Conservation (phyloP, 2,329 filamentous ascomycete genomes). For the Aureobasidium sp. region DNA sequence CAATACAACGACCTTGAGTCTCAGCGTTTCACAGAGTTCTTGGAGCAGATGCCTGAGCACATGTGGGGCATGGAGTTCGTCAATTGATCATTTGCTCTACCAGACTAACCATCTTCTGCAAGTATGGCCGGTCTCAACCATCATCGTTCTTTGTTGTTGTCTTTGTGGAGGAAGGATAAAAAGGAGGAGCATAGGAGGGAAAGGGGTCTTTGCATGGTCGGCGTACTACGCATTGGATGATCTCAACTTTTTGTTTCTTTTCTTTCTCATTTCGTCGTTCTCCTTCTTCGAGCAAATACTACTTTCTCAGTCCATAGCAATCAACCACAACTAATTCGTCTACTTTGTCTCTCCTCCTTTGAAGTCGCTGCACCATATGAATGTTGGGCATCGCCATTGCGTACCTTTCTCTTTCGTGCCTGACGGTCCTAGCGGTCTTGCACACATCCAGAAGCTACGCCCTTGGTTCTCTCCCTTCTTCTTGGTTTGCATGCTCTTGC, state of each 20-base stretch:
- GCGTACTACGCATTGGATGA: constrained; percentile 1
- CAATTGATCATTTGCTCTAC: background rate
- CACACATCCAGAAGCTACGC: constrained; percentile 58
- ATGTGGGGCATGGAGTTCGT: constrained; percentile 13
- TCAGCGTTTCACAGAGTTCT: constrained; percentile 10
- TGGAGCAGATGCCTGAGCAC: constrained; percentile 13
- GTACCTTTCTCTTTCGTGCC: constrained; percentile 78
- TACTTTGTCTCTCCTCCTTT: constrained; percentile 27
- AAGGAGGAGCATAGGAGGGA: background rate
- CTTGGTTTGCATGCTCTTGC: constrained; percentile 74
- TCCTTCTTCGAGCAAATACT: background rate
- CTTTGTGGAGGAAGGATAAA: background rate
- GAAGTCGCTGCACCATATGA: constrained; percentile 63
- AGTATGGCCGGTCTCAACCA: background rate
- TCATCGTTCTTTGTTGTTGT: background rate
- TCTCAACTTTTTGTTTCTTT: background rate
- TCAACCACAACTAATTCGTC: background rate
- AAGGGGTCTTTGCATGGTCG: background rate
- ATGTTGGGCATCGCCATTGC: constrained; percentile 81
- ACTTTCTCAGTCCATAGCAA: constrained; percentile 2
- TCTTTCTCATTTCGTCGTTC: background rate
- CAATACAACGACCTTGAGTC: constrained; percentile 9
- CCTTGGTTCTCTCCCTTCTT: constrained; percentile 79
- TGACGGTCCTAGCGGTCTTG: constrained; percentile 72
- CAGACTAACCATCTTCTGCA: background rate